Evolutionary conservation across 345 rosid species (phyloP).

Genomic region (Camelina laxa): DNA sequence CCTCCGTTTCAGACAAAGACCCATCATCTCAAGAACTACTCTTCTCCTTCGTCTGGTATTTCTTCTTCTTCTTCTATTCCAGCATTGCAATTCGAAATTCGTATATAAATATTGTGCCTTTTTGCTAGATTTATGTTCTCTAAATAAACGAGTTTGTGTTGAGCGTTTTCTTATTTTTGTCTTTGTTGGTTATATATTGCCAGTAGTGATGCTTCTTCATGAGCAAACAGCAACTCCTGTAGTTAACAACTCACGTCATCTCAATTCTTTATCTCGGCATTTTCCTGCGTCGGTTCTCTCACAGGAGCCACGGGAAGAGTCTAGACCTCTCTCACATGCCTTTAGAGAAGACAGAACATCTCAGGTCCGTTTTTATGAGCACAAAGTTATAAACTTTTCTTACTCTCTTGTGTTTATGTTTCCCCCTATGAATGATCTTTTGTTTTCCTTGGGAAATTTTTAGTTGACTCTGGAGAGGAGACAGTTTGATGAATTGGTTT

Average conservation of each 20-base stretch:
- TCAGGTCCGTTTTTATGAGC: slow-evolving; percentile 59
- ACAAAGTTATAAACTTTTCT: slow-evolving; percentile 22
- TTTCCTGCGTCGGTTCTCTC: slow-evolving; percentile 72
- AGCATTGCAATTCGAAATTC: too few species aligned
- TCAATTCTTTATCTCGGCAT: slow-evolving; percentile 57
- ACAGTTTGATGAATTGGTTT: slow-evolving; percentile 48
- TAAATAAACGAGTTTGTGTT: too few species aligned
- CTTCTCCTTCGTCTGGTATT: slow-evolving; percentile 61
- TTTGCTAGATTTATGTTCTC: too few species aligned
- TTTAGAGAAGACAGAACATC: slow-evolving; percentile 59
- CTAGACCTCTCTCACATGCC: slow-evolving; percentile 49
- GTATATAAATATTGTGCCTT: too few species aligned
- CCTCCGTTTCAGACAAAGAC: slow-evolving; percentile 62
- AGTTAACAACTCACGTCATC: slow-evolving; percentile 55
- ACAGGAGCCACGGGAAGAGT: slow-evolving; percentile 77
- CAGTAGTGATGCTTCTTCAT: slow-evolving; percentile 59
- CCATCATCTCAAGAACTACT: slow-evolving; percentile 53
- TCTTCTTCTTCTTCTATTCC: neutral
- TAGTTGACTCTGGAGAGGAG: slow-evolving; percentile 52
- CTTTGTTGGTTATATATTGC: slow-evolving; percentile 27
- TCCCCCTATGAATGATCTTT: neutral
- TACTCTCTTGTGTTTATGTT: slow-evolving; percentile 3
- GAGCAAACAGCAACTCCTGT: slow-evolving; percentile 61
- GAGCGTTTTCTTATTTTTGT: neutral
- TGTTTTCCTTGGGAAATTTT: neutral